A percentile compares a stretch with the other conserved stretches of the same genome.
phyloP scores from a whole-genome alignment of 2,329 filamentous ascomycete species.

The Gyromitra esculenta region DNA sequence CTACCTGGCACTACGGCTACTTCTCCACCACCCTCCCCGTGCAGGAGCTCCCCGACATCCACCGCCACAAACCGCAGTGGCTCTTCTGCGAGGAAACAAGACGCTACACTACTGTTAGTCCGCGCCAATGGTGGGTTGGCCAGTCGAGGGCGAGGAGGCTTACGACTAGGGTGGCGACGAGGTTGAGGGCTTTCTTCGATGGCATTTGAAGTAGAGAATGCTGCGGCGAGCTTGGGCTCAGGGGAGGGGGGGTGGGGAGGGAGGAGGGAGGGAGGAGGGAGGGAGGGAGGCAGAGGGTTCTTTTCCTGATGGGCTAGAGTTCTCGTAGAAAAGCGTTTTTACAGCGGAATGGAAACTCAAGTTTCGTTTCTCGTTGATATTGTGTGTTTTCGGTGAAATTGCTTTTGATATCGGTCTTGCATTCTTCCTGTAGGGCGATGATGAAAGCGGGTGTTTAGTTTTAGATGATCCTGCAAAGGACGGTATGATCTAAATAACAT shows the following conservation, averaged over 20 bases:
- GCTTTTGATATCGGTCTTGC: too few relatives aligned
- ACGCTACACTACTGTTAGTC: not conserved
- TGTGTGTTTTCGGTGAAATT: too few relatives aligned
- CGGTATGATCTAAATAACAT: too few relatives aligned
- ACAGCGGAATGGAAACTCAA: too few relatives aligned
- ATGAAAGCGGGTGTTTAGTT: too few relatives aligned
- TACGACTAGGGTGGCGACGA: not conserved
- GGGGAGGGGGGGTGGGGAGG: not conserved
- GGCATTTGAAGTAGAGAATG: not conserved
- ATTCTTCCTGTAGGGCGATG: too few relatives aligned
- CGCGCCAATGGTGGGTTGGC: not conserved
- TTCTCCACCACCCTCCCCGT: not conserved
- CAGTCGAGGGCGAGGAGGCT: slow-evolving; percentile 20
- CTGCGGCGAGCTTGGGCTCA: not conserved
- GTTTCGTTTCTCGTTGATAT: too few relatives aligned
- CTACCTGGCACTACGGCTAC: slow-evolving; percentile 28
- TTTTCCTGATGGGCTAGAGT: too few relatives aligned
- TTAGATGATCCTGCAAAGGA: too few relatives aligned
- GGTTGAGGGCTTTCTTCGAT: slow-evolving; percentile 3
- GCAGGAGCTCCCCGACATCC: slow-evolving; percentile 20
- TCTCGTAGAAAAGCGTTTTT: too few relatives aligned
- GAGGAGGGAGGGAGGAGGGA: not conserved
- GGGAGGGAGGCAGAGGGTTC: not conserved
- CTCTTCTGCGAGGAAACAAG: slow-evolving; percentile 7
- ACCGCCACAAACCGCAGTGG: slow-evolving; percentile 20